Conservation (phyloP, 768 basidiomycete species). For the Leccinum arenicola region DNA sequence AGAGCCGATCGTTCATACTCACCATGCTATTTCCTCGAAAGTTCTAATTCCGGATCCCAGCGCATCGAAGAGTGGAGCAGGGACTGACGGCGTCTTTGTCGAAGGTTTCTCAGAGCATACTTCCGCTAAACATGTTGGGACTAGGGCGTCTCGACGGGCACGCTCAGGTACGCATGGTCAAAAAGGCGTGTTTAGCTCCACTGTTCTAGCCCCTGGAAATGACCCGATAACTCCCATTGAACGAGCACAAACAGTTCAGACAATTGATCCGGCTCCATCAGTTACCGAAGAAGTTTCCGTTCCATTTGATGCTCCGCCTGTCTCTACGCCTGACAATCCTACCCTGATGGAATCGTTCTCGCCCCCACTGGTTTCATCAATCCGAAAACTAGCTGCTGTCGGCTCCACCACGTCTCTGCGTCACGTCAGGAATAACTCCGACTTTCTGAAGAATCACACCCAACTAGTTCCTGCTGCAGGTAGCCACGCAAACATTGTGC, state of each 20-base stretch:
- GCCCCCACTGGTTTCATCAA: not conserved
- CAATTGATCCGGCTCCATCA: constrained; percentile 4
- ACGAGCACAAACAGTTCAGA: constrained; percentile 1
- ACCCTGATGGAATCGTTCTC: not conserved
- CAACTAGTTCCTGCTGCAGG: not conserved
- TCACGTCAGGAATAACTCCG: constrained; percentile 3
- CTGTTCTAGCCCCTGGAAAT: constrained; percentile 4
- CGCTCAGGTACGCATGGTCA: not conserved
- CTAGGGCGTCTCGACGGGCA: not conserved
- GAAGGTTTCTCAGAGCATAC: not conserved
- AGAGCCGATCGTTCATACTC: not conserved
- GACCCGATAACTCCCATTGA: not conserved
- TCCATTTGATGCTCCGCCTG: not conserved
- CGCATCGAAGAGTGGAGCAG: constrained; percentile 5
- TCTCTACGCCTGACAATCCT: not conserved
- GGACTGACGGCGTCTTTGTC: not conserved
- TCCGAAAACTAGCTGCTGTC: not conserved
- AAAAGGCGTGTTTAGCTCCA: constrained; percentile 12
- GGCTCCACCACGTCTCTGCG: constrained; percentile 10
- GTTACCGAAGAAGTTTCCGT: not conserved
- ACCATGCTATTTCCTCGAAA: not conserved
- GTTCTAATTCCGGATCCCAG: not conserved
- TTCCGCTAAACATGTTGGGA: not conserved
- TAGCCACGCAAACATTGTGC: not conserved
- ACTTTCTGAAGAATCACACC: not conserved